phyloP scores from a whole-genome alignment of 805 yeast species.

The Saccharomycopsis guyanensis region DNA sequence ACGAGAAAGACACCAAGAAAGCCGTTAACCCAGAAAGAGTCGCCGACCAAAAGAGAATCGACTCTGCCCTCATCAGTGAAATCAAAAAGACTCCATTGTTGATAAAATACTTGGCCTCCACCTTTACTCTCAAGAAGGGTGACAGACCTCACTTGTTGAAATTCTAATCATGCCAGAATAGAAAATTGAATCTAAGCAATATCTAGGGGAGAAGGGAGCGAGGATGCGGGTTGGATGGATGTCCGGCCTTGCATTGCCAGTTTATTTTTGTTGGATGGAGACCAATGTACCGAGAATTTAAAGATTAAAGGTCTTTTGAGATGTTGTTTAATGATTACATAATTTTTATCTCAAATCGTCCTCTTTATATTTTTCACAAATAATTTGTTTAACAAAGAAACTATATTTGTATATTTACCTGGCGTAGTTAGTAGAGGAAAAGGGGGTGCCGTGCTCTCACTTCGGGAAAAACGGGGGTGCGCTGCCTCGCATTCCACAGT shows the following conservation, averaged over 20 bases:
- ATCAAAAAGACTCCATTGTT: slow-evolving; percentile 96
- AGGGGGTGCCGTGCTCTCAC: too few relatives aligned
- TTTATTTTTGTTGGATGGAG: neutral
- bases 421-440: too few relatives aligned
- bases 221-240: neutral
- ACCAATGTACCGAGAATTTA: neutral
- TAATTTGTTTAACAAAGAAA: neutral
- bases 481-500: too few relatives aligned
- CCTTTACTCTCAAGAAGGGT: slow-evolving; percentile 96
- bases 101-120: slow-evolving; percentile 91
- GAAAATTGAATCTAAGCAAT: neutral
- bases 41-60: slow-evolving; percentile 94
- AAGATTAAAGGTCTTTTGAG: neutral
- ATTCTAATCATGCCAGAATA: slow-evolving; percentile 49
- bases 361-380: too few relatives aligned
- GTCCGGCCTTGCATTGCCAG: neutral
- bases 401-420: too few relatives aligned
- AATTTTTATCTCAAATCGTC: too few relatives aligned
- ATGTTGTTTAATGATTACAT: too few relatives aligned
- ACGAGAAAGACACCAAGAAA: slow-evolving; percentile 66
- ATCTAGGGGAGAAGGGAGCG: neutral
- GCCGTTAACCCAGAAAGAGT: slow-evolving; percentile 88
- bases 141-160: slow-evolving; percentile 97
- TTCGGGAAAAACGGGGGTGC: too few relatives aligned
- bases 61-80: slow-evolving; percentile 84